Conservation (phyloP, 2,329 filamentous ascomycete species). For the Pseudocercospora crystallina region DNA sequence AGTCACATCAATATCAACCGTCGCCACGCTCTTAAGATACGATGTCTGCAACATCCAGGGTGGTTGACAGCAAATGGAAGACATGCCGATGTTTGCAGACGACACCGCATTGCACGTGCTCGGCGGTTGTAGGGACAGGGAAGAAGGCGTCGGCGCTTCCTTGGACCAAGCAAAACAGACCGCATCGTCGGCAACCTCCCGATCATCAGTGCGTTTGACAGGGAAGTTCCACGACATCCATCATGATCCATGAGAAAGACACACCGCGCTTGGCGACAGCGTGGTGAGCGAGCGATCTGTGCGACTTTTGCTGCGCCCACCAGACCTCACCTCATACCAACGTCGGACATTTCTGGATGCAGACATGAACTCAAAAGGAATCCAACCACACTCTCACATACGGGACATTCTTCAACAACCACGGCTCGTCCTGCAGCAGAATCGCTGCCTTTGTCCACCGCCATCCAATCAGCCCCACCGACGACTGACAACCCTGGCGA, state of each 20-base stretch:
- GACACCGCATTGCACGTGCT: background rate
- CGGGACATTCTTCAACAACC: constrained; percentile 4
- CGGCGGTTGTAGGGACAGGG: too few relatives aligned
- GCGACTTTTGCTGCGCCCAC: background rate
- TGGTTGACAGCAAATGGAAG: background rate
- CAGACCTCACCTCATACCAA: background rate
- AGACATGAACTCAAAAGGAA: background rate
- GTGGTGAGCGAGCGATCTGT: background rate
- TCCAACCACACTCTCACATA: background rate
- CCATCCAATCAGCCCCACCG: background rate
- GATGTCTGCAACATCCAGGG: background rate
- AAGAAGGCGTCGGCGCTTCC: too few relatives aligned
- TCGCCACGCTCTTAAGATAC: background rate
- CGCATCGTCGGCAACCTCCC: background rate
- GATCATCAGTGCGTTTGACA: background rate
- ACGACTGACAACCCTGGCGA: too few relatives aligned
- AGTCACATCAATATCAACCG: constrained; percentile 1
- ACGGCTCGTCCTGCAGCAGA: constrained; percentile 4
- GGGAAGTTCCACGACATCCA: background rate
- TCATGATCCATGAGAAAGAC: background rate
- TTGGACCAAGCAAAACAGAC: background rate
- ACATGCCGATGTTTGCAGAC: background rate
- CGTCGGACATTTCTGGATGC: background rate
- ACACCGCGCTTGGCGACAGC: background rate
- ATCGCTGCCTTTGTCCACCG: background rate